Conservation (phyloP, 202 grass and related monocot species). For the Cymbopogon flexuosus region DNA sequence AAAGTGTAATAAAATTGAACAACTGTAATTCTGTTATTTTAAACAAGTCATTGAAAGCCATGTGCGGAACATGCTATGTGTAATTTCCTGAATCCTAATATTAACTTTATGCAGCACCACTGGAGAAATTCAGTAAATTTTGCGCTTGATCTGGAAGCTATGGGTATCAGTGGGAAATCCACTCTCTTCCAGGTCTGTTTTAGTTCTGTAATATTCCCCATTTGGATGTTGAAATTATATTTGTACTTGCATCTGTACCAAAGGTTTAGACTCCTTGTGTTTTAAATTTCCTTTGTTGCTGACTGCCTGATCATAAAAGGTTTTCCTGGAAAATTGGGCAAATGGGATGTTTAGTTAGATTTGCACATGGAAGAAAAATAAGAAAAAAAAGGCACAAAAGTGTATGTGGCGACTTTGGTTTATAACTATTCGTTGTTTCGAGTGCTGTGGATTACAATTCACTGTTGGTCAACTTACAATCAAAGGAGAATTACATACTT, state of each 20-base stretch:
- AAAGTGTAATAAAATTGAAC: background rate
- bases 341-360: background rate
- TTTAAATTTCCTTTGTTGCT: background rate
- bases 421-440: constrained; percentile 6
- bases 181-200: constrained; percentile 69
- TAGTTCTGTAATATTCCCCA: constrained; percentile 8
- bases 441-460: background rate
- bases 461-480: background rate
- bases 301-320: background rate
- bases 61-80: background rate
- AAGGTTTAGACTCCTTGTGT: constrained; percentile 12
- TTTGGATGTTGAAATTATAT: constrained; percentile 16
- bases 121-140: constrained; percentile 72
- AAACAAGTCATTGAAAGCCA: background rate
- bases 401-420: background rate
- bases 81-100: background rate
- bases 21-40: constrained; percentile 2
- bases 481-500: background rate
- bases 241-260: background rate
- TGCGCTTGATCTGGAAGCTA: constrained; percentile 91
- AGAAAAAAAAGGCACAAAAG: background rate
- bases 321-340: constrained; percentile 7
- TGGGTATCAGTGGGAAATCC: constrained; percentile 86
- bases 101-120: constrained; percentile 60
- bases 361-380: constrained; percentile 11